A percentile compares a stretch with the other conserved stretches of the same genome.
These are phyloP conservation scores for Yarrowia osloensis DNA, from an alignment of 805 yeast genomes.

Conservation along the genomic window DNA sequence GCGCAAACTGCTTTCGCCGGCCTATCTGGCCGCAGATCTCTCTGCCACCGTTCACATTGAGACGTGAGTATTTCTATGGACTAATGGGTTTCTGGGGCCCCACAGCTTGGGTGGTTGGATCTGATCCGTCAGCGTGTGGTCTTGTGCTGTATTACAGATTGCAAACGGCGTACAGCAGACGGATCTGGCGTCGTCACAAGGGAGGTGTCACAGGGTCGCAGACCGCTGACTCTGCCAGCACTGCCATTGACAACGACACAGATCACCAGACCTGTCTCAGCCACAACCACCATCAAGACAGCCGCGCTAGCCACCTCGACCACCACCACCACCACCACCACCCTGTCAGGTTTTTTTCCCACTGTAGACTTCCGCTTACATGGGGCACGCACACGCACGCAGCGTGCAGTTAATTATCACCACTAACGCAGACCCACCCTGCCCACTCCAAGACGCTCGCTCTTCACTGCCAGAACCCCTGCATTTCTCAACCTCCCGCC, in stretches of 20 bases:
- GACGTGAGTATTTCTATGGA: constrained; percentile 29
- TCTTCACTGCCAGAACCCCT: constrained; percentile 24
- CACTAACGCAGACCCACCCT: constrained; percentile 20
- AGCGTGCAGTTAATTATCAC: background rate
- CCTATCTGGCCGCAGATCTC: background rate
- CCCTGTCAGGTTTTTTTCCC: background rate
- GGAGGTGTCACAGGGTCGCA: no score
- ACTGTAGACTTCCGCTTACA: background rate
- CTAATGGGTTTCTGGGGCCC: no score
- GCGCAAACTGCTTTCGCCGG: constrained; percentile 19
- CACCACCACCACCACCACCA: background rate
- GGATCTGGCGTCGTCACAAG: no score
- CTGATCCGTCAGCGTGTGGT: no score
- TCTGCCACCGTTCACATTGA: background rate
- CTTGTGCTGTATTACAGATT: no score
- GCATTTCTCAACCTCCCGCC: constrained; percentile 28
- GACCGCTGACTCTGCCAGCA: no score
- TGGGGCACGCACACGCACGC: background rate
- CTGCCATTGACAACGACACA: no score
- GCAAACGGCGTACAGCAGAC: no score
- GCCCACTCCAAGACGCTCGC: constrained; percentile 23
- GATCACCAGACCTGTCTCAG: no score
- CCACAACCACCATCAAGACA: no score
- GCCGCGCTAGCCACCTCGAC: no score
- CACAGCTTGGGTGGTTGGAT: no score